Evolutionary conservation across 805 yeast genomes (phyloP), one percentile per base, ranked within the genome.

Genomic region (Hanseniaspora hatyaiensis): DNA sequence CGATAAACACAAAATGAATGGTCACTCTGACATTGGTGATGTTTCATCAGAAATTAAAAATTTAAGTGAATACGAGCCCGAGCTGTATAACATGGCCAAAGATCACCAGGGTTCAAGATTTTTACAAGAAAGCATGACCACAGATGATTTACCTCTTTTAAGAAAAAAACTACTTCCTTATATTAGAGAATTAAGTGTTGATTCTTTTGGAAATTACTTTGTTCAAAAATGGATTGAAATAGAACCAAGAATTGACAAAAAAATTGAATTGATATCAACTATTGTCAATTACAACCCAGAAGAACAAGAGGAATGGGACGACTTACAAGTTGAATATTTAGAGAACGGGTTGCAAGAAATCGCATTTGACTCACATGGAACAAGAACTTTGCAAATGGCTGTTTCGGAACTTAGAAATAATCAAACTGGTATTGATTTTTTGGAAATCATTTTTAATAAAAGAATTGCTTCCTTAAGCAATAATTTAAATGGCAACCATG

Each of bases 81-180:
- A 78, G 50, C 80, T 89, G 46, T 82, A 76, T 59, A 72, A 83
- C 1, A 69, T 92, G 53, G 88, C 97, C 66, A 85, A 80, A 59
- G 98, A 89, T 61, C 97, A 89, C 65, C 96, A 89, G 60, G 97
- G 98, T 8, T 89, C 97, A 61, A 72, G 98, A 51, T 87, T 83
- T 61, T 67, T 89, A 53, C 98, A 89, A 65, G 77, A 82, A 53
- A 94, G 87, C 61, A 70, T 92, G 54, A 95, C 86, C 55, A 61
- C 71, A 39, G 73, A 74, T 9, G 76, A 73, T 28, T 63, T 68
- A n/a, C 73, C 81, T 26, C 67, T 78, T 59, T 84, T 92, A 40
- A 88, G 86, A 65, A 76, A 77, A 50, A 96, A 92, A 61, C 82
- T 86, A 37, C 75, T 77, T 54, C 67, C 73, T 31, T 80, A 84